A percentile compares a stretch with the other conserved stretches of the same genome.
Evolutionary conservation across 2,329 filamentous ascomycete species (phyloP).

Genomic region (Ascochyta viciae-villosae): DNA sequence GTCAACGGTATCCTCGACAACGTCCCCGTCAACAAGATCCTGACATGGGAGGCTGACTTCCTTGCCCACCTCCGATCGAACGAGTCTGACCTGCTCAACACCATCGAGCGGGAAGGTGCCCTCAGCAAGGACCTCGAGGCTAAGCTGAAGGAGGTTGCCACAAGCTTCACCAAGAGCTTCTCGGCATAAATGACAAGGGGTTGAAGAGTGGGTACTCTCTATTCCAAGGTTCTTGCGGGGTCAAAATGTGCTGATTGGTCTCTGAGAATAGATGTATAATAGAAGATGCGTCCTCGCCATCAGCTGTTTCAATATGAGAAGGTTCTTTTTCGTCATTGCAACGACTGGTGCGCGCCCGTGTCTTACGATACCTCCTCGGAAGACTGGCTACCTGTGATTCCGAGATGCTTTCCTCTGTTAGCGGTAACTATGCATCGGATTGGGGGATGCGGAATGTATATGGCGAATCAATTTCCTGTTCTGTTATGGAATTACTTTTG

Average conservation of each 20-base stretch:
- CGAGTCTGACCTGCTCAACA: constrained; percentile 81
- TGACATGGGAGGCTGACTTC: constrained; percentile 94
- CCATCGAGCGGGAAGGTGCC: constrained; percentile 94
- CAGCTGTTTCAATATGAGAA: constrained; percentile 50
- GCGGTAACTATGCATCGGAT: constrained; percentile 34
- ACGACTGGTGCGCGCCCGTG: constrained; percentile 16
- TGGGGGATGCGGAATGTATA: constrained; percentile 35
- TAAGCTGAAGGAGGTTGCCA: constrained; percentile 78
- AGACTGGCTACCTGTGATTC: constrained; percentile 19
- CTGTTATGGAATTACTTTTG: constrained; percentile 8
- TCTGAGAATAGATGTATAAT: constrained; percentile 51
- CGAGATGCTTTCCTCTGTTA: constrained; percentile 35
- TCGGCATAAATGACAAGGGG: constrained; percentile 46
- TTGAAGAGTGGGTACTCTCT: constrained; percentile 48
- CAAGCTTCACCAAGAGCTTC: constrained; percentile 94
- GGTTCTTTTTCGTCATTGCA: constrained; percentile 37
- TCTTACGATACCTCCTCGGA: constrained; percentile 25
- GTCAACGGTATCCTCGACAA: constrained; percentile 94
- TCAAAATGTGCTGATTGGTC: constrained; percentile 50
- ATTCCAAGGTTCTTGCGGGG: constrained; percentile 44
- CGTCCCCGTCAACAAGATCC: constrained; percentile 89
- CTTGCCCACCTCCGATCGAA: constrained; percentile 89
- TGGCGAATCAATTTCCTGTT: constrained; percentile 33
- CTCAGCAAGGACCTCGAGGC: constrained; percentile 93
- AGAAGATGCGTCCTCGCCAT: constrained; percentile 50